phyloP scores from a whole-genome alignment of 176 grass and related monocot species.

The Panicum miliaceum region DNA sequence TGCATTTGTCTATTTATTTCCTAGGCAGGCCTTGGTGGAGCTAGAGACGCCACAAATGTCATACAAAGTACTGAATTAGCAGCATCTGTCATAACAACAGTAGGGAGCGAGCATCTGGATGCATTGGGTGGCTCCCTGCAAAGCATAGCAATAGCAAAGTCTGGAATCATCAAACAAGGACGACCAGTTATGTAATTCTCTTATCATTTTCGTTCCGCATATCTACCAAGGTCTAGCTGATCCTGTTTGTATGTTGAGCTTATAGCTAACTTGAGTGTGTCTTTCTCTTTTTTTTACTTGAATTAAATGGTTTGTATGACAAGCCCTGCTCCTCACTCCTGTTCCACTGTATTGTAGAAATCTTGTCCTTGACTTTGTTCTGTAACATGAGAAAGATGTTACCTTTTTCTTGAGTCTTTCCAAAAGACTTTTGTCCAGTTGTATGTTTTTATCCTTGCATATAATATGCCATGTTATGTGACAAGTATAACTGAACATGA shows the following conservation, averaged over 20 bases:
- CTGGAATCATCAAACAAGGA: constrained; percentile 90
- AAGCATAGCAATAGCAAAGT: constrained; percentile 89
- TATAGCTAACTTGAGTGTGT: neutral
- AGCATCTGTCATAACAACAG: constrained; percentile 81
- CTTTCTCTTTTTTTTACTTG: neutral
- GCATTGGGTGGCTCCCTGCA: constrained; percentile 90
- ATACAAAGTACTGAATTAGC: constrained; percentile 76
- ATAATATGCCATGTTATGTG: neutral
- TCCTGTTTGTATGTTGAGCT: constrained; percentile 9
- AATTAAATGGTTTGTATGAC: constrained; percentile 10
- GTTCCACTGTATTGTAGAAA: constrained; percentile 10
- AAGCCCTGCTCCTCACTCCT: neutral
- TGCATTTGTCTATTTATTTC: constrained; percentile 34
- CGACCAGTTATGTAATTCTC: constrained; percentile 78
- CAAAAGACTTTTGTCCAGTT: neutral
- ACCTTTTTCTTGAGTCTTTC: neutral
- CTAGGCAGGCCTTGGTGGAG: constrained; percentile 93
- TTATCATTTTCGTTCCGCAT: constrained; percentile 21
- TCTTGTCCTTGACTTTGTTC: constrained; percentile 20
- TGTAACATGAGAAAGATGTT: neutral
- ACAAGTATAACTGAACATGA: constrained; percentile 14
- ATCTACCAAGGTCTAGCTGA: neutral
- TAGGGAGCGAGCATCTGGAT: constrained; percentile 86
- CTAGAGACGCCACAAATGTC: constrained; percentile 97
- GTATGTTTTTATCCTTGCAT: neutral